Conservation (phyloP, 768 basidiomycete genomes). For the Boletus patriciae region DNA sequence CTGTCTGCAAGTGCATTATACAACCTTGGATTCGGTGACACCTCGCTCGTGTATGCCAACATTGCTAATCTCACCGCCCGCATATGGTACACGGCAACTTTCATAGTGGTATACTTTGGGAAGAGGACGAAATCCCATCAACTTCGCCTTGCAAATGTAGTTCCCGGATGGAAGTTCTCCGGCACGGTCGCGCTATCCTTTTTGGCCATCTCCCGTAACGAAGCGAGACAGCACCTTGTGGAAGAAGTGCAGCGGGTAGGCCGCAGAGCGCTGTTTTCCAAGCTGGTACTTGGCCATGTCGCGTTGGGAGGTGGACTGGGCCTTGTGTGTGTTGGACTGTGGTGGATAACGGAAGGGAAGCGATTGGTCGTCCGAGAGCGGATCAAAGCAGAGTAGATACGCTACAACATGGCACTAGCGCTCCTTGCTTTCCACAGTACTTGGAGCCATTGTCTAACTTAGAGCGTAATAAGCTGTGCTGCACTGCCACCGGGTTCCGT, state of each 20-base stretch:
- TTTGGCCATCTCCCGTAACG: constrained; percentile 20
- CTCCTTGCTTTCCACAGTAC: background rate
- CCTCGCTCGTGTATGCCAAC: constrained; percentile 75
- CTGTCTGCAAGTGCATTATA: constrained; percentile 48
- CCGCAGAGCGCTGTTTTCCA: constrained; percentile 22
- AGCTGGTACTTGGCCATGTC: constrained; percentile 25
- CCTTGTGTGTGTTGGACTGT: constrained; percentile 26
- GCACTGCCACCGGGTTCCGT: constrained; percentile 18
- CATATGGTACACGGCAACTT: constrained; percentile 58
- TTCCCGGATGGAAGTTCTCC: constrained; percentile 32
- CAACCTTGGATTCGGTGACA: constrained; percentile 55
- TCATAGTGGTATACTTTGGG: constrained; percentile 49
- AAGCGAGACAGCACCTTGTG: constrained; percentile 13
- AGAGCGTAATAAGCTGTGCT: background rate
- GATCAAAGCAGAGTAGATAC: constrained; percentile 23
- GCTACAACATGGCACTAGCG: too few species aligned
- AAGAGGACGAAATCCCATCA: constrained; percentile 14
- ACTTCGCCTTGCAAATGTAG: constrained; percentile 12
- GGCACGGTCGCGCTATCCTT: constrained; percentile 24
- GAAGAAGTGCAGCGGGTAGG: constrained; percentile 17
- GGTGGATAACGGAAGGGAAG: constrained; percentile 33
- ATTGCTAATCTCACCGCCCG: constrained; percentile 63
- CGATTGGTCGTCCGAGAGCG: constrained; percentile 19
- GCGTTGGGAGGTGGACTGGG: constrained; percentile 27
- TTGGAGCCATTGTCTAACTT: too few species aligned